Conservation (phyloP, 1,139 yeast species). For the Taphrina populina region DNA sequence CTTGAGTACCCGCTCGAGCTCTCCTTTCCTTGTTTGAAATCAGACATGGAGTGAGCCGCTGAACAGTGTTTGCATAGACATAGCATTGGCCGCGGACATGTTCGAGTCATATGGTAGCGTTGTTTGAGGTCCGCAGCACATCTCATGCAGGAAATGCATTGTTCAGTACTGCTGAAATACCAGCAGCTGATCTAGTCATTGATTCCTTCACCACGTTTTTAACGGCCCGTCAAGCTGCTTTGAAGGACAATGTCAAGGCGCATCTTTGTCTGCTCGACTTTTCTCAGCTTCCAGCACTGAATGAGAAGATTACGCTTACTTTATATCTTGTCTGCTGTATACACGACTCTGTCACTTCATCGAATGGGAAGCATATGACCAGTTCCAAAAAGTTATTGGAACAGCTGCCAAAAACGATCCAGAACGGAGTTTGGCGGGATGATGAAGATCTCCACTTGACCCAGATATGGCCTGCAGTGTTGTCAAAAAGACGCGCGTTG, state of each 20-base stretch:
- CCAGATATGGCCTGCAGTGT: conserved; percentile 6
- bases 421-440: conserved; percentile 18
- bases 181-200: neutral
- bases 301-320: conserved; percentile 7
- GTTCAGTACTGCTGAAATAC: neutral
- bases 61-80: too few species aligned
- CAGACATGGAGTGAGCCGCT: too few species aligned
- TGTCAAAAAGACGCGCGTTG: conserved; percentile 6
- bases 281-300: neutral
- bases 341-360: too few species aligned
- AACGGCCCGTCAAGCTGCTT: neutral
- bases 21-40: too few species aligned
- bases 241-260: neutral
- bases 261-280: conserved; percentile 1
- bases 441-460: neutral
- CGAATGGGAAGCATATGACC: neutral
- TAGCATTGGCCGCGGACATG: too few species aligned
- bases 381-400: neutral
- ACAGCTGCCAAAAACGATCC: conserved; percentile 11
- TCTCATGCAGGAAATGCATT: conserved; percentile 3
- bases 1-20: too few species aligned
- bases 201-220: neutral
- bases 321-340: conserved; percentile 1
- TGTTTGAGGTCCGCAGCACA: neutral
- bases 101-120: too few species aligned